A percentile compares a stretch with the other conserved stretches of the same genome.
Evolutionary conservation across 768 basidiomycete genomes (phyloP).

Genomic region (Russula vinacea): DNA sequence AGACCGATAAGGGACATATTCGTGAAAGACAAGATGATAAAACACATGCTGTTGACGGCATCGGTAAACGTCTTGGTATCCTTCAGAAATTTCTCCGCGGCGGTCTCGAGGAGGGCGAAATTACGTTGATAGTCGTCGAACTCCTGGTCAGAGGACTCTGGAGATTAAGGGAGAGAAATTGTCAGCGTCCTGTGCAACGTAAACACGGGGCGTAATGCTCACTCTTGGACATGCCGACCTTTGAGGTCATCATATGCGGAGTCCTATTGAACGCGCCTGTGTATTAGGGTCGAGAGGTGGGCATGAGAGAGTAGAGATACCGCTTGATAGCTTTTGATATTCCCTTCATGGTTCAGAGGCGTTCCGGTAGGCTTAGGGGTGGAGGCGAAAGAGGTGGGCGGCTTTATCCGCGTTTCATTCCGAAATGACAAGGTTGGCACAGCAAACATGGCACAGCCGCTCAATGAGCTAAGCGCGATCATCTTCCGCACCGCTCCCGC

Average conservation of each 20-base stretch:
- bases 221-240: conserved; percentile 94
- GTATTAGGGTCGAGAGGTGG: conserved; percentile 1
- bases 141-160: conserved; percentile 81
- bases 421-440: too few relatives aligned
- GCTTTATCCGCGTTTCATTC: too few relatives aligned
- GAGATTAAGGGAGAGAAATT: background rate
- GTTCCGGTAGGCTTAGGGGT: background rate
- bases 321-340: conserved; percentile 73
- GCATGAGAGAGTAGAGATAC: conserved; percentile 40
- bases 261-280: conserved; percentile 51
- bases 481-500: background rate
- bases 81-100: conserved; percentile 87
- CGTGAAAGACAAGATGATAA: background rate
- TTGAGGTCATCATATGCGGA: conserved; percentile 83
- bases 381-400: background rate
- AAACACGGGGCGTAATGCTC: conserved; percentile 25
- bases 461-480: conserved; percentile 19
- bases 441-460: too few relatives aligned
- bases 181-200: background rate
- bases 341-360: conserved; percentile 56
- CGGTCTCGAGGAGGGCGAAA: conserved; percentile 72
- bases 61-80: conserved; percentile 87
- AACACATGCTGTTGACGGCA: conserved; percentile 62
- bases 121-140: conserved; percentile 84
- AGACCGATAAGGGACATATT: background rate